Conservation (phyloP, 164 flowering plant genomes). For the Houttuynia cordata region DNA sequence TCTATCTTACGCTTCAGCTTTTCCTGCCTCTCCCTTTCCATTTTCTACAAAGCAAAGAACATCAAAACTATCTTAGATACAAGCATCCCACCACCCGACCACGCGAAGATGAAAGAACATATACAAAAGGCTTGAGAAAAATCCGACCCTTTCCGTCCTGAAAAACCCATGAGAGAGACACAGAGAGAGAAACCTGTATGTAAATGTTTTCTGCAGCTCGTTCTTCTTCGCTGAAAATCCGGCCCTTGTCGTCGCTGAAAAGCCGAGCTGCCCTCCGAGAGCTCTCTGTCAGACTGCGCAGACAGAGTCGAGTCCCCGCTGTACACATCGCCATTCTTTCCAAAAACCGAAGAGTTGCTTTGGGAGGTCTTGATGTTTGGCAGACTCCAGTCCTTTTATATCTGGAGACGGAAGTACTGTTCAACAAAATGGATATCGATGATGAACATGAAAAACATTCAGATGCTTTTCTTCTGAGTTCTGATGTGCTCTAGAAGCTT, state of each 20-base stretch:
- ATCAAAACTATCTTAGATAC: neutral
- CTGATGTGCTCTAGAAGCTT: no score
- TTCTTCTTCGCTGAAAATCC: constrained; percentile 1
- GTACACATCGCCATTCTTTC: neutral
- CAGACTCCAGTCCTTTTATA: neutral
- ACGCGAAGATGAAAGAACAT: neutral
- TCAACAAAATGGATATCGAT: no score
- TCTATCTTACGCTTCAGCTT: neutral
- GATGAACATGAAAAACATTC: no score
- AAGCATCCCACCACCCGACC: neutral
- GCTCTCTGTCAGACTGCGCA: neutral
- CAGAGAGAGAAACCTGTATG: neutral
- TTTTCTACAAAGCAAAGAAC: neutral
- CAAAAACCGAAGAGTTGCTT: neutral
- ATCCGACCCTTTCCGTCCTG: no score
- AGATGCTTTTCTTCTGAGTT: no score
- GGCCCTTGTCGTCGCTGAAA: neutral
- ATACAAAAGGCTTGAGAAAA: neutral
- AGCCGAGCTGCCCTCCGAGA: neutral
- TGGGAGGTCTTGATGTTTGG: neutral
- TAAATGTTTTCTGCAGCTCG: neutral
- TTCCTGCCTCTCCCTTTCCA: constrained; percentile 2
- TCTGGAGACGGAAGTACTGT: neutral
- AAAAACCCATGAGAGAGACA: neutral
- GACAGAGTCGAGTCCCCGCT: neutral